Evolutionary conservation across 345 rosid genomes (phyloP), one percentile per base, ranked within the genome.

Genomic region (Hevea brasiliensis): DNA sequence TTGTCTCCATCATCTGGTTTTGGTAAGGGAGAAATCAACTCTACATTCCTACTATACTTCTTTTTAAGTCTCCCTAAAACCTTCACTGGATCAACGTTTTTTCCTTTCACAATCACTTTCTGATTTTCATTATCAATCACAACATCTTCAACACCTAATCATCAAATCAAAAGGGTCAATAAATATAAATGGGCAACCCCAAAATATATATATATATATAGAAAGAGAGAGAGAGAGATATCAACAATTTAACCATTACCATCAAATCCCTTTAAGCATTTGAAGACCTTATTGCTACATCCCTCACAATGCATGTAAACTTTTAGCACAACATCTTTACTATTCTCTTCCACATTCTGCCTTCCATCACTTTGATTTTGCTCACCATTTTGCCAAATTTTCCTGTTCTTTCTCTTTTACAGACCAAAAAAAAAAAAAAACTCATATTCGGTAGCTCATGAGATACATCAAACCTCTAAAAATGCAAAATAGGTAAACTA

Each of bases 1-100:
- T 80, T 72, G 29, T 80, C 64, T 42, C 4, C 3, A 32, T 32
- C 3, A 4, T 69, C 63, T 18, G 75, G 65, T 11, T 84, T 73
- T 23, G 81, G 81, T 65, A 76, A 82, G 51, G 97, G 92, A 62
- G 76, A 82, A 47, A 92, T 66, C 21, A 90, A 81, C 74, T 89
- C 85, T 1, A 76, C 88, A 72, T 85, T 87, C 68, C 67, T 78
- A 59, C 89, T 85, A 20, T 68, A 87, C 55, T 82, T 90, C 65
- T 74, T 87, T 40, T 78, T 85, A 60, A 90, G 74, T 68, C 89
- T 89, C 65, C 63, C 65, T 32, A 86, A 64, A 57, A 89, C 78
- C 75, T 81, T 83, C 47, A 50, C 9, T 21, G 89, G 82, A 77
- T 89, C 89, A 40, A 80, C 85, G 23, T 81, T 84, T n/a, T 76